Percentiles rank a stretch among this genome's conserved stretches.
These are phyloP conservation scores for Skeletonema costatum DNA, from an alignment of 108 stramenopile genomes.

Conservation along the genomic window DNA sequence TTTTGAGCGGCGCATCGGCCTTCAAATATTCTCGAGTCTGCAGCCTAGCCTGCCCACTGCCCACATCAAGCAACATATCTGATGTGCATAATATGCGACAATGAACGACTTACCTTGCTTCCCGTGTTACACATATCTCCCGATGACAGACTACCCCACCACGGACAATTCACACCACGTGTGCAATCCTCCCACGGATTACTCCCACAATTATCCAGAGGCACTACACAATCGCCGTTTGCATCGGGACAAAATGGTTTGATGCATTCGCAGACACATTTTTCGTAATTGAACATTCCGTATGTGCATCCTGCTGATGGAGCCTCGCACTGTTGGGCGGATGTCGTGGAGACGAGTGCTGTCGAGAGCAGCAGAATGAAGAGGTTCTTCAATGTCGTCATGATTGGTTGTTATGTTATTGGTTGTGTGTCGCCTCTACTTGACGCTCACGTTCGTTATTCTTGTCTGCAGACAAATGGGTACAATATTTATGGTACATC, in stretches of 20 bases:
- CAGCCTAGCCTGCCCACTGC: no score
- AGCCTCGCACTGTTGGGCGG: background rate
- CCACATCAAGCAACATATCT: background rate
- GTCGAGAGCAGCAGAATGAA: background rate
- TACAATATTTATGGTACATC: no score
- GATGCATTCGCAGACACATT: conserved; percentile 33
- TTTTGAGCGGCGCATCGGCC: no score
- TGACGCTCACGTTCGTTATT: no score
- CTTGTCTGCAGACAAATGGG: no score
- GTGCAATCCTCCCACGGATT: conserved; percentile 31
- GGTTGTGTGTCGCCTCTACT: no score
- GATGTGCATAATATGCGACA: background rate
- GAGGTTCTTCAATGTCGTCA: background rate
- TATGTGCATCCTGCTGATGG: background rate
- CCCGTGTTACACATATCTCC: conserved; percentile 33
- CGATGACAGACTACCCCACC: conserved; percentile 25
- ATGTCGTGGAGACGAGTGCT: background rate
- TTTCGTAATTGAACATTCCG: conserved; percentile 29
- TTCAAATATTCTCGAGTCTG: no score
- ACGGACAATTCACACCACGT: conserved; percentile 40
- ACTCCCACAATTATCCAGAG: conserved; percentile 12
- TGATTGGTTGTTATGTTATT: background rate
- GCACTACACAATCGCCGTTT: conserved; percentile 18
- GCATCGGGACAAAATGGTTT: conserved; percentile 27
- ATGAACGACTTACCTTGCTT: conserved; percentile 1